Percentiles rank a stretch among this genome's conserved stretches.
phyloP scores from a whole-genome alignment of 164 flowering plant genomes.

The Protea cynaroides region DNA sequence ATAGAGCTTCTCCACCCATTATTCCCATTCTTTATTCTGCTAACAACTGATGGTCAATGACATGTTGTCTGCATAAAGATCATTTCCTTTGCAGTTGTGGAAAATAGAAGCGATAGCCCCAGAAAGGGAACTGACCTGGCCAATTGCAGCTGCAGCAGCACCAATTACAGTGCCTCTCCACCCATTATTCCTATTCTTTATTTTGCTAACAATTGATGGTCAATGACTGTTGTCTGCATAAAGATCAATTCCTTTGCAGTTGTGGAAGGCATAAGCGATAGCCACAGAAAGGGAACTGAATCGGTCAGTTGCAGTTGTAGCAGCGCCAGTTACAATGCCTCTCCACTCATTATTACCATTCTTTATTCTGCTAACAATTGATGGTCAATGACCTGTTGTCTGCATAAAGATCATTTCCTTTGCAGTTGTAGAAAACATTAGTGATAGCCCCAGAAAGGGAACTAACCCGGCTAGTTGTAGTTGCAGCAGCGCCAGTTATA shows the following conservation, averaged over 20 bases:
- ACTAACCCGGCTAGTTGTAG: constrained; percentile 56
- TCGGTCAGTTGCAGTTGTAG: constrained; percentile 72
- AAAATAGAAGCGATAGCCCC: constrained; percentile 67
- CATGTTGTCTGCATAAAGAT: constrained; percentile 14
- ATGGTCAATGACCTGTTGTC: constrained; percentile 23
- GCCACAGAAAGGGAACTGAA: constrained; percentile 42
- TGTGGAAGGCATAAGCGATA: constrained; percentile 55
- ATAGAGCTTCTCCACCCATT: constrained; percentile 68
- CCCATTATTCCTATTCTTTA: constrained; percentile 58
- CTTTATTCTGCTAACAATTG: constrained; percentile 64
- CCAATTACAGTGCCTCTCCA: constrained; percentile 62
- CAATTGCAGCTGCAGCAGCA: constrained; percentile 79
- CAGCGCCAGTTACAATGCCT: constrained; percentile 58
- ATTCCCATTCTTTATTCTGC: constrained; percentile 60
- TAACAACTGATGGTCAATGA: constrained; percentile 34
- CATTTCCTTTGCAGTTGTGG: constrained; percentile 36
- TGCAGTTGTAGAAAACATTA: constrained; percentile 48
- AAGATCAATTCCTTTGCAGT: constrained; percentile 29
- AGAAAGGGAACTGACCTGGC: constrained; percentile 35
- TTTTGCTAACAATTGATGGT: constrained; percentile 63
- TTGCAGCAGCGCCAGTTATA: constrained; percentile 62
- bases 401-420: constrained; percentile 17
- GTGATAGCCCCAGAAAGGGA: constrained; percentile 56
- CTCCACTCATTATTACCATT: constrained; percentile 66
- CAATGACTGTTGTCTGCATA: constrained; percentile 18